Evolutionary conservation across 2,329 filamentous ascomycete genomes (phyloP).

Genomic region (Graphilbum sp.): DNA sequence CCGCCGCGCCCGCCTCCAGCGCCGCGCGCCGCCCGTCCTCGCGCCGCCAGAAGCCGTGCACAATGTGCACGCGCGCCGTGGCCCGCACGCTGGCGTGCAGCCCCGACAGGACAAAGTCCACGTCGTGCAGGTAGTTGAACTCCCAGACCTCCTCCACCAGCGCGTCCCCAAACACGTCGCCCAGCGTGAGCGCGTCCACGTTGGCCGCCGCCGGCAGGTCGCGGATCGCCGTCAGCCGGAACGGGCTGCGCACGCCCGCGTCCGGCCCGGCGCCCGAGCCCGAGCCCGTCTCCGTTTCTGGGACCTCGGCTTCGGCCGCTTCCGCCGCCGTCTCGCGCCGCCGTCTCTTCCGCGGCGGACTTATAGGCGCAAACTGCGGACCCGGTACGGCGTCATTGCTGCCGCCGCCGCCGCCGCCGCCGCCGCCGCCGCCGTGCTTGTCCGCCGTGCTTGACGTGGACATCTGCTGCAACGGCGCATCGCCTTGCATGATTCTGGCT

Average conservation of each 20-base stretch:
- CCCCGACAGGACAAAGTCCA: slow-evolving; percentile 36
- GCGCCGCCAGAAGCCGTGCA: slow-evolving; percentile 49
- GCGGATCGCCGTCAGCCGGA: slow-evolving; percentile 53
- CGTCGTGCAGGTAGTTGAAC: slow-evolving; percentile 51
- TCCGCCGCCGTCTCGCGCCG: slow-evolving; percentile 14
- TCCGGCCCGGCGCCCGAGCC: not conserved
- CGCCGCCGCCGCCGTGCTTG: no score
- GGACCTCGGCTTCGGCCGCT: slow-evolving; percentile 24
- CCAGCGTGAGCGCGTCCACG: slow-evolving; percentile 45
- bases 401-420: not conserved
- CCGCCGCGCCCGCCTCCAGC: slow-evolving; percentile 44
- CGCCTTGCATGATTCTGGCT: no score
- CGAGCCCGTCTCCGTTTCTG: not conserved
- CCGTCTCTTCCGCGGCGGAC: not conserved
- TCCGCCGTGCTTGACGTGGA: no score
- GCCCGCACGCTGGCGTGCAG: slow-evolving; percentile 34
- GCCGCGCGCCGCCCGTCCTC: slow-evolving; percentile 43
- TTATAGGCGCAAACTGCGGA: not conserved
- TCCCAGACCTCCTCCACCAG: slow-evolving; percentile 57
- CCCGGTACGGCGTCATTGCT: not conserved
- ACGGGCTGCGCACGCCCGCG: slow-evolving; percentile 23
- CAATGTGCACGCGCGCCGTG: slow-evolving; percentile 34
- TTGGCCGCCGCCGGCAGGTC: slow-evolving; percentile 46
- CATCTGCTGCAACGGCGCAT: no score
- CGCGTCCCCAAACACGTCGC: slow-evolving; percentile 56